Evolutionary conservation across 1,139 yeast genomes (phyloP).

Genomic region (Candida glucosophila): DNA sequence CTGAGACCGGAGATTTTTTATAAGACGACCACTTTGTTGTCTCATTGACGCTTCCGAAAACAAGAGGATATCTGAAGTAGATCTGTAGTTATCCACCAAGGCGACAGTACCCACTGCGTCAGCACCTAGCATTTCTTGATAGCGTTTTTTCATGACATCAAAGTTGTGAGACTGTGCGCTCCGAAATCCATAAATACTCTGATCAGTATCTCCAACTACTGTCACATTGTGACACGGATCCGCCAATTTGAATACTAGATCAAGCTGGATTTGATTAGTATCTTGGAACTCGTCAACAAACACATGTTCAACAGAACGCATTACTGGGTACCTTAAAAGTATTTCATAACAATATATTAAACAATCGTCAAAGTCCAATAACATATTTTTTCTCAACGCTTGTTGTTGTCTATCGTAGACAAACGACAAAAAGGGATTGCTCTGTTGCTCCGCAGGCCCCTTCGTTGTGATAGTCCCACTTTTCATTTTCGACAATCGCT

Average conservation of each 20-base stretch:
- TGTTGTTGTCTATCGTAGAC: conserved; percentile 49
- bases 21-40: conserved; percentile 42
- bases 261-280: conserved; percentile 70
- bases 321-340: conserved; percentile 34
- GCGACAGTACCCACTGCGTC: conserved; percentile 22
- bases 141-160: conserved; percentile 43
- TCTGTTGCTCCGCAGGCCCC: conserved; percentile 11
- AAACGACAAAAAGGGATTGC: conserved; percentile 12
- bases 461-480: conserved; percentile 41
- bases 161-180: conserved; percentile 72
- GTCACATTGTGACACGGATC: conserved; percentile 50
- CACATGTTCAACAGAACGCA: conserved; percentile 54
- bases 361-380: conserved; percentile 81
- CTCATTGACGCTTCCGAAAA: conserved; percentile 62
- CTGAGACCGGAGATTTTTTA: conserved; percentile 42
- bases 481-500: conserved; percentile 45
- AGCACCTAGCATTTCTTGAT: conserved; percentile 14
- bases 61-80: conserved; percentile 58
- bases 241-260: conserved; percentile 55
- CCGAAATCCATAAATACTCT: conserved; percentile 84
- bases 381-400: conserved; percentile 27
- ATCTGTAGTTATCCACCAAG: conserved; percentile 70
- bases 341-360: conserved; percentile 47
- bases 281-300: conserved; percentile 94
- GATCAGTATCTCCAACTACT: conserved; percentile 95